Evolutionary conservation across 2,329 filamentous ascomycete species (phyloP).

Genomic region (Paraconiothyrium sp.): DNA sequence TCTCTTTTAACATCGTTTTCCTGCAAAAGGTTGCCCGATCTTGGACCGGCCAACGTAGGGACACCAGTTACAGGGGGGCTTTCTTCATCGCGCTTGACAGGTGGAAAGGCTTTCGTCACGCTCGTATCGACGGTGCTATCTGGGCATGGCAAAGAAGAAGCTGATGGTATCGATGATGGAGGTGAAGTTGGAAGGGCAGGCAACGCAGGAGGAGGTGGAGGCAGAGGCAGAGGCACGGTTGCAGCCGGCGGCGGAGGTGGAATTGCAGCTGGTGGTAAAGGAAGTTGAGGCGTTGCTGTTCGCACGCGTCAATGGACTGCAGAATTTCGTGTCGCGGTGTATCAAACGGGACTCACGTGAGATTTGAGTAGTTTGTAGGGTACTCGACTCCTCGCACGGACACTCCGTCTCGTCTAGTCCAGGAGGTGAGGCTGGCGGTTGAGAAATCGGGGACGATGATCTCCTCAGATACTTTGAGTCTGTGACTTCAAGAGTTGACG

Average conservation of each 20-base stretch:
- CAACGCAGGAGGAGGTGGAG: background rate
- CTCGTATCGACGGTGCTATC: background rate
- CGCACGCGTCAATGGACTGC: background rate
- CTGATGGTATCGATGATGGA: background rate
- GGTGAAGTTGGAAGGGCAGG: background rate
- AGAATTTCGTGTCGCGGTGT: too few species aligned
- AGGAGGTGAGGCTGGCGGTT: slow-evolving; percentile 10
- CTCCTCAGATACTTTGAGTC: slow-evolving; percentile 17
- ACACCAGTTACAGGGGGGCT: background rate
- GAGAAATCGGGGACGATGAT: background rate
- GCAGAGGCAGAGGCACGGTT: background rate
- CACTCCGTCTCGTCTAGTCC: slow-evolving; percentile 19
- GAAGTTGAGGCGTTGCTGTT: background rate
- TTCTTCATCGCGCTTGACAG: background rate
- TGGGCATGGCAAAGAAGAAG: slow-evolving; percentile 1
- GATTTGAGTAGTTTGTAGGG: slow-evolving; percentile 2
- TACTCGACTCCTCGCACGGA: slow-evolving; percentile 18
- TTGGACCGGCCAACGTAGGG: background rate
- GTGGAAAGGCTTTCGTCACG: background rate
- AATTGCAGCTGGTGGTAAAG: background rate
- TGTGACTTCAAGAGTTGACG: slow-evolving; percentile 24
- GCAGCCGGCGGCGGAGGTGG: background rate
- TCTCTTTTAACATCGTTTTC: slow-evolving; percentile 15
- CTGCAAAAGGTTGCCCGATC: background rate
- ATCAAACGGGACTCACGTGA: background rate